These are phyloP conservation scores for Exophiala mesophila DNA, from an alignment of 2,329 filamentous ascomycete genomes.

Conservation along the genomic window DNA sequence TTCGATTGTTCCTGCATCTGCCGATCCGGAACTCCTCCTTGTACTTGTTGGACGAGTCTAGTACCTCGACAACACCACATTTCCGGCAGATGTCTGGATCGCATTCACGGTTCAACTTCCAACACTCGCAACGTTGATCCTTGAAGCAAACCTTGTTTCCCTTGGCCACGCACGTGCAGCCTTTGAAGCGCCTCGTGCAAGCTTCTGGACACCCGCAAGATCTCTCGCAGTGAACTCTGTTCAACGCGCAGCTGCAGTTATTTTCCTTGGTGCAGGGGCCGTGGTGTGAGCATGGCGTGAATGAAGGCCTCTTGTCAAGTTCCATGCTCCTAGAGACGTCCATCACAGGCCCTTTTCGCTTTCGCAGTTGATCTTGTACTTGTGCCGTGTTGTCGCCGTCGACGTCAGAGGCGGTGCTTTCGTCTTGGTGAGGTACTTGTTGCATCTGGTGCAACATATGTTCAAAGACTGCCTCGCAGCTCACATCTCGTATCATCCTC, in stretches of 20 bases:
- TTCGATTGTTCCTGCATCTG: constrained; percentile 65
- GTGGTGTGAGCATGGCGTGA: constrained; percentile 26
- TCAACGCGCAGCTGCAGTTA: constrained; percentile 22
- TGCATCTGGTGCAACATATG: constrained; percentile 16
- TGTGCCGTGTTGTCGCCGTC: constrained; percentile 10
- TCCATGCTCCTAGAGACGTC: constrained; percentile 19
- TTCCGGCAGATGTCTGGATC: constrained; percentile 68
- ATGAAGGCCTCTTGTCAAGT: constrained; percentile 21
- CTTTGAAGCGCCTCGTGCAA: constrained; percentile 26
- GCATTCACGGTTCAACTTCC: constrained; percentile 70
- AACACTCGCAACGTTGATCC: constrained; percentile 57
- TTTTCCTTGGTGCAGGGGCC: constrained; percentile 24
- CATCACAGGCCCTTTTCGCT: constrained; percentile 14
- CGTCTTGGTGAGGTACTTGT: constrained; percentile 5
- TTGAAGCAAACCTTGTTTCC: constrained; percentile 24
- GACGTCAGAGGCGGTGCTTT: neutral
- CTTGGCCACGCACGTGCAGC: constrained; percentile 24
- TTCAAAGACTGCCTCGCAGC: constrained; percentile 21
- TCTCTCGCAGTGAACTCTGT: constrained; percentile 26
- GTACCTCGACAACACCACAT: constrained; percentile 65
- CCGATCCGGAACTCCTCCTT: constrained; percentile 52
- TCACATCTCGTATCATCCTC: constrained; percentile 16
- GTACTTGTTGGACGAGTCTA: constrained; percentile 63
- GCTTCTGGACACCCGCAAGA: constrained; percentile 24
- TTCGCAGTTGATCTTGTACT: neutral